Percentiles rank a stretch among this genome's conserved stretches.
Evolutionary conservation across 495 filamentous ascomycete genomes (phyloP).

Genomic region (Aspergillus mulundensis): DNA sequence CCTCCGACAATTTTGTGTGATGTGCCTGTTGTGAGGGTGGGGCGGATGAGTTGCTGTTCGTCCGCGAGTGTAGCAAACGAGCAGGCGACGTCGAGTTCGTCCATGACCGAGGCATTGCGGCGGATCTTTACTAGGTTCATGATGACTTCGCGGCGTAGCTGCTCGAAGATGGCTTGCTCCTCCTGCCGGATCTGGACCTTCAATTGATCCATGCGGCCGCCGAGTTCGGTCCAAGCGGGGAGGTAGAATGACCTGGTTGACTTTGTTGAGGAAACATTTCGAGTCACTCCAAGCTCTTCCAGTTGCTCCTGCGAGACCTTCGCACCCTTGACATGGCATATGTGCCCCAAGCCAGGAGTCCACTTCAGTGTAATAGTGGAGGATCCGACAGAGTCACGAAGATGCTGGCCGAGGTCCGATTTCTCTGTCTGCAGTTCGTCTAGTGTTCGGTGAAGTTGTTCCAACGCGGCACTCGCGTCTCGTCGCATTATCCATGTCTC

Average conservation of each 20-base stretch:
- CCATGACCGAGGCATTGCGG: constrained; percentile 81
- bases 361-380: constrained; percentile 70
- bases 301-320: constrained; percentile 56
- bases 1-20: constrained; percentile 71
- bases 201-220: constrained; percentile 65
- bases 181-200: constrained; percentile 74
- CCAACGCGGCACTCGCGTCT: constrained; percentile 62
- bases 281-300: constrained; percentile 45
- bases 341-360: constrained; percentile 78
- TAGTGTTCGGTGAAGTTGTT: constrained; percentile 62
- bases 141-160: constrained; percentile 70
- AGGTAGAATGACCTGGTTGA: constrained; percentile 81
- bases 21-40: constrained; percentile 57
- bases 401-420: constrained; percentile 48
- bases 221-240: constrained; percentile 77
- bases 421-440: constrained; percentile 56
- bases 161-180: constrained; percentile 68
- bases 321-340: constrained; percentile 80
- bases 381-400: constrained; percentile 55
- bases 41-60: constrained; percentile 69
- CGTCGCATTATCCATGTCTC: constrained; percentile 84
- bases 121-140: constrained; percentile 75
- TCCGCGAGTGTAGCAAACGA: constrained; percentile 74
- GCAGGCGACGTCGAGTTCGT: constrained; percentile 85
- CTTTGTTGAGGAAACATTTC: constrained; percentile 71